Conservation (phyloP, 2,329 filamentous ascomycete species). For the Cladosporium colombiae region DNA sequence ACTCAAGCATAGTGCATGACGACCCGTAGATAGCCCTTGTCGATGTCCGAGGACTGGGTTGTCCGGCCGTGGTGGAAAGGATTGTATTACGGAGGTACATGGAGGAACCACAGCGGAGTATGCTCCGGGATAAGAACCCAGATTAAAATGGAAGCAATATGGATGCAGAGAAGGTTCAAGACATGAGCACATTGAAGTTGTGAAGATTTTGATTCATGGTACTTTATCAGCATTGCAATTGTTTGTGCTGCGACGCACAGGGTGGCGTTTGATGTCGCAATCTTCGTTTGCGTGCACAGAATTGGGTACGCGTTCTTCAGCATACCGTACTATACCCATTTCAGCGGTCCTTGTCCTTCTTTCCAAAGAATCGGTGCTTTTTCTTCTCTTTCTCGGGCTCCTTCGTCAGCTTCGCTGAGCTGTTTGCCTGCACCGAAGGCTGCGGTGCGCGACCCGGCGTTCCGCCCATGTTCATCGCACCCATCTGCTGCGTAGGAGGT, state of each 20-base stretch:
- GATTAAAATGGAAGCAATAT: not conserved
- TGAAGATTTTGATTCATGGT: not conserved
- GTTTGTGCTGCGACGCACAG: not conserved
- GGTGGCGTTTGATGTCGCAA: not conserved
- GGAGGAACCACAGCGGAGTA: not conserved
- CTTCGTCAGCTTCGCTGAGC: constrained; percentile 55
- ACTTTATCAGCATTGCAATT: not conserved
- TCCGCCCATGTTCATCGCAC: constrained; percentile 54
- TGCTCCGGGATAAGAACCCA: not conserved
- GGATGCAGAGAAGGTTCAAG: not conserved
- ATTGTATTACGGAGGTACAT: not conserved
- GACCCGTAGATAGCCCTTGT: not conserved
- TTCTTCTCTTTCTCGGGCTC: constrained; percentile 57
- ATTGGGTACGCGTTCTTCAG: not conserved
- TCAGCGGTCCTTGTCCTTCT: constrained; percentile 36
- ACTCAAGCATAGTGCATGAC: not conserved
- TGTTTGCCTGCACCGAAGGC: constrained; percentile 32
- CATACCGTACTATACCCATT: not conserved
- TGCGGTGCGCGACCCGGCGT: constrained; percentile 29
- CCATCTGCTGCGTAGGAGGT: constrained; percentile 57
- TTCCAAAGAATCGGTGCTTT: constrained; percentile 53
- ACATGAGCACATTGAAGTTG: not conserved
- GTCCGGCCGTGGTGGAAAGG: not conserved
- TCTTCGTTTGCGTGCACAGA: not conserved
- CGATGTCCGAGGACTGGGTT: not conserved